Evolutionary conservation across 2,329 filamentous ascomycete species (phyloP), one percentile per base, ranked within the genome.

Genomic region (Fusarium praegraminearum): DNA sequence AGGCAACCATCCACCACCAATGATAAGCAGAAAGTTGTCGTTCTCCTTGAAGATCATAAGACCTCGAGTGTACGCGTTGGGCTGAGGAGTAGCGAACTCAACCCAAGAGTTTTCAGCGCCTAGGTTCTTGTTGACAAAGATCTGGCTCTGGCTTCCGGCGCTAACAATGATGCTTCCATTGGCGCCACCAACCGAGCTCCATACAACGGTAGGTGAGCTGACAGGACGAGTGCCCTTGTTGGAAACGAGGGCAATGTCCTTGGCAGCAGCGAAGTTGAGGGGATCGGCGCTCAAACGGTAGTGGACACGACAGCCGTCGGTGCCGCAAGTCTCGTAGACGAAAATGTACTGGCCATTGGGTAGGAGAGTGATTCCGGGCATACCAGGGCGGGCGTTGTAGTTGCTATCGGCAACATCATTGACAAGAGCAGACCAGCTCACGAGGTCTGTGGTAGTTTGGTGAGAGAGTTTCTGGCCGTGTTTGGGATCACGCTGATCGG

Each of bases 401-500:
- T 81, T 83, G 49, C 58, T 70, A 72, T 90, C 89, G 10, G 85
- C 80, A 24, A 91, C 89, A 67, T 93, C 89, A 4, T 75, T 65
- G 49, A 91, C 84, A 6, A 85, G 79, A 0, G 83, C 74, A 15
- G 84, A 84, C 90, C 90, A 93, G 24, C 76, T 86, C 49, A 81
- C 77, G 16, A 91, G 81, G 71, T 93, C 88, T 1, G 79, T 81
- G 1, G 87, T 84, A 15, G 83, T 82, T 76, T 92, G 89, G 75
- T 93, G 90, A 4, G 87, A 84, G 43, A 93, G 83, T 74, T 92
- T 91, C 78, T 93, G 90, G 30, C 90, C 90, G 68, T 92, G 83
- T 28, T 63, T 70, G 20, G 63, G 87, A 67, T 89, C 89, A 41
- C 90, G 85, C 76, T 93, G 91, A 77, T 93, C 91, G 1, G 90